phyloP scores from a whole-genome alignment of 2,329 filamentous ascomycete species.

The Colletotrichum liaoningense region DNA sequence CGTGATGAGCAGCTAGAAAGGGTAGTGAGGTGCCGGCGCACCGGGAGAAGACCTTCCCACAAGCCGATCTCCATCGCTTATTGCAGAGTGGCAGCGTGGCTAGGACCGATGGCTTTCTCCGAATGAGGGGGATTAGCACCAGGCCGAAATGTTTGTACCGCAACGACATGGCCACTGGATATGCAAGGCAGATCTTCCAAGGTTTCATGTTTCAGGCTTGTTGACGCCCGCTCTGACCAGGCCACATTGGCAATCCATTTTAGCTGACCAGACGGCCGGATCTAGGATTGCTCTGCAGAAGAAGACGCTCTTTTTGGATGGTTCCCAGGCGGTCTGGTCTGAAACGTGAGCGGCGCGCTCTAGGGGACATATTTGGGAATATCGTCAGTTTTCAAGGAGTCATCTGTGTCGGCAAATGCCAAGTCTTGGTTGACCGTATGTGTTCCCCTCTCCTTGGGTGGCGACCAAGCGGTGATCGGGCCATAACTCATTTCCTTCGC shows the following conservation, averaged over 20 bases:
- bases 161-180: neutral
- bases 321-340: slow-evolving; percentile 8
- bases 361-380: slow-evolving; percentile 11
- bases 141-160: neutral
- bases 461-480: slow-evolving; percentile 2
- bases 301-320: slow-evolving; percentile 7
- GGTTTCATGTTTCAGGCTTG: slow-evolving; percentile 34
- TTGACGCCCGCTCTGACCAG: slow-evolving; percentile 32
- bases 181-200: slow-evolving; percentile 33
- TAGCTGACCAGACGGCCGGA: slow-evolving; percentile 32
- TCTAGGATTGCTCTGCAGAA: slow-evolving; percentile 5
- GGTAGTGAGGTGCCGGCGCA: slow-evolving; percentile 21
- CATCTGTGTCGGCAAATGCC: neutral
- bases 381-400: slow-evolving; percentile 15
- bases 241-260: slow-evolving; percentile 29
- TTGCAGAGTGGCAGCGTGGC: slow-evolving; percentile 20
- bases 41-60: slow-evolving; percentile 16
- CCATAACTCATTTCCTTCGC: slow-evolving; percentile 19
- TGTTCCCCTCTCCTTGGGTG: slow-evolving; percentile 5
- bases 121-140: neutral
- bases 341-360: slow-evolving; percentile 19
- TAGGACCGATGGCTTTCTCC: slow-evolving; percentile 8
- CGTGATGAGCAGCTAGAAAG: slow-evolving; percentile 1
- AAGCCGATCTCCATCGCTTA: slow-evolving; percentile 26
- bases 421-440: neutral